Conservation (phyloP, 1,284 basidiomycete species). For the Filobasidium uniguttulatum region DNA sequence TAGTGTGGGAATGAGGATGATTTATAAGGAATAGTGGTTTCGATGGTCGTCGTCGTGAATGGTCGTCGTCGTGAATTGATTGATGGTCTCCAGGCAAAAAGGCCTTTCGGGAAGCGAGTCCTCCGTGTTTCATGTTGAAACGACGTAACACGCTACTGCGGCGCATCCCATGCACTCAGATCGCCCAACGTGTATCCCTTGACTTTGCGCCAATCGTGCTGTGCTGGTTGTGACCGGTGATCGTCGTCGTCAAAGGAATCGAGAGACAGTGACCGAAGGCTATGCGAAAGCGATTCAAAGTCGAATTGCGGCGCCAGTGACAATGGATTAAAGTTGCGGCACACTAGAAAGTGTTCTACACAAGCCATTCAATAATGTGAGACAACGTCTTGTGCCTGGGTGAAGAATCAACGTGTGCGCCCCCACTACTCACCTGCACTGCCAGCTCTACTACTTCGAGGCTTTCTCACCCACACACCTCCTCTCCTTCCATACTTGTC, state of each 20-base stretch:
- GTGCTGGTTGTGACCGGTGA: neutral
- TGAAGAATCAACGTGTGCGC: neutral
- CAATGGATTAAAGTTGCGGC: conserved; percentile 38
- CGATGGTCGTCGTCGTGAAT: too few species aligned
- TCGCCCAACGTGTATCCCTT: conserved; percentile 12
- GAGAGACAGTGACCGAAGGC: conserved; percentile 6
- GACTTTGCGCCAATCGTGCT: conserved; percentile 8
- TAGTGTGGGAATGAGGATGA: too few species aligned
- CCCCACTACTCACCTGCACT: conserved; percentile 29
- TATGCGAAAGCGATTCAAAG: conserved; percentile 3
- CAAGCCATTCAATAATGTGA: neutral
- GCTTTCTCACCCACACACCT: conserved; percentile 38
- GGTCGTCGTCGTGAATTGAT: too few species aligned
- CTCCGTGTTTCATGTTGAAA: too few species aligned
- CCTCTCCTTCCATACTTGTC: conserved; percentile 28
- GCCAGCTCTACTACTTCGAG: conserved; percentile 35
- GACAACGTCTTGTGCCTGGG: neutral
- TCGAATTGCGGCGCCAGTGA: conserved; percentile 21
- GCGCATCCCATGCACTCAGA: conserved; percentile 9
- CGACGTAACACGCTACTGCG: too few species aligned
- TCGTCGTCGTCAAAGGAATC: conserved; percentile 5
- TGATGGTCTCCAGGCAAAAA: too few species aligned
- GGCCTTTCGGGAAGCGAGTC: too few species aligned
- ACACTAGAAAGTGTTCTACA: conserved; percentile 45
- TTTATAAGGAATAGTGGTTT: too few species aligned